phyloP scores from a whole-genome alignment of 352 stramenopile genomes.

The Globisporangium echinulatum region DNA sequence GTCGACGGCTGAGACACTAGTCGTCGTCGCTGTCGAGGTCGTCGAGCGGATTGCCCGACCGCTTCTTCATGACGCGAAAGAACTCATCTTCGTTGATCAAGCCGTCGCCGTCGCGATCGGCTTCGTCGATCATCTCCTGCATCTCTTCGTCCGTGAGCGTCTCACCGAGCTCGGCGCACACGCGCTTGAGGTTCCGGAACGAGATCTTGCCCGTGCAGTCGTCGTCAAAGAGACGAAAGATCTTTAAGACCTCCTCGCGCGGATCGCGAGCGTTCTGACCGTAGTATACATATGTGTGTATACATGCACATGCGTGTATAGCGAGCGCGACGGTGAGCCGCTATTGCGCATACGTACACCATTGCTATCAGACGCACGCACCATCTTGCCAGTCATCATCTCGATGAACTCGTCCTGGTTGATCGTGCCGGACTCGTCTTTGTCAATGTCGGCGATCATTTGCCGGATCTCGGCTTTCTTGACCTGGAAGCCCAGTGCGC shows the following conservation, averaged over 20 bases:
- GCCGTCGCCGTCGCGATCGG: slow-evolving; percentile 89
- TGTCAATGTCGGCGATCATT: slow-evolving; percentile 93
- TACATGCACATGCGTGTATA: not conserved
- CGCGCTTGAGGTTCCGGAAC: slow-evolving; percentile 93
- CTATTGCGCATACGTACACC: too few relatives aligned
- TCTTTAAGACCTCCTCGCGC: slow-evolving; percentile 90
- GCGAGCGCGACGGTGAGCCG: too few relatives aligned
- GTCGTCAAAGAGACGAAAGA: slow-evolving; percentile 95
- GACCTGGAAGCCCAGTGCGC: slow-evolving; percentile 90
- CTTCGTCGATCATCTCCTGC: slow-evolving; percentile 95
- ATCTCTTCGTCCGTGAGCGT: slow-evolving; percentile 73
- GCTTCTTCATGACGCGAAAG: slow-evolving; percentile 95
- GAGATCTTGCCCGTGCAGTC: slow-evolving; percentile 93
- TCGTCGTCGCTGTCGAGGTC: slow-evolving; percentile 90
- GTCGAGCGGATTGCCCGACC: slow-evolving; percentile 89
- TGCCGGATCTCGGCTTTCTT: slow-evolving; percentile 91
- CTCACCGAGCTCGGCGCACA: slow-evolving; percentile 81
- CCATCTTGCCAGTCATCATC: slow-evolving; percentile 94
- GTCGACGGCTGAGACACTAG: slow-evolving; percentile 9
- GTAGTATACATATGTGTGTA: not conserved
- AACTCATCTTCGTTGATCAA: slow-evolving; percentile 95
- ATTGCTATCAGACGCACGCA: slow-evolving; percentile 5
- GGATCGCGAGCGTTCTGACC: slow-evolving; percentile 74
- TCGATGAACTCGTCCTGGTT: slow-evolving; percentile 93
- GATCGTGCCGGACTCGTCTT: slow-evolving; percentile 86